A percentile compares a stretch with the other conserved stretches of the same genome.
Conservation (phyloP, 257 asterid species). For the Primulina huaijiensis region DNA sequence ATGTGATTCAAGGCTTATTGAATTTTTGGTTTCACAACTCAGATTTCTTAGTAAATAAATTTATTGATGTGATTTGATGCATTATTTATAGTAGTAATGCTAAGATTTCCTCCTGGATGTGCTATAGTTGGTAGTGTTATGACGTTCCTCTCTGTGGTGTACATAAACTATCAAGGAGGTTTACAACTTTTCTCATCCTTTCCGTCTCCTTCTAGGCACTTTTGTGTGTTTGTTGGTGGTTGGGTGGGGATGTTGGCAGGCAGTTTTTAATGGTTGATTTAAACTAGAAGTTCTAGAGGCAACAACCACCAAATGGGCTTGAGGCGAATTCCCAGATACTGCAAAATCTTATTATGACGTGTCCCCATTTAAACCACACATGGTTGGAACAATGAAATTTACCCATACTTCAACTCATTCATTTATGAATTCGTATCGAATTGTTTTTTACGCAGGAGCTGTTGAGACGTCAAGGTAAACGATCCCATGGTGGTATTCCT, state of each 20-base stretch:
- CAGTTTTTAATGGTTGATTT: neutral
- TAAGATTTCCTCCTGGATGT: neutral
- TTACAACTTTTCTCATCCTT: neutral
- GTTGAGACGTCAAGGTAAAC: constrained; percentile 60
- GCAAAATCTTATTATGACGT: neutral
- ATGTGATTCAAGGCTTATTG: neutral
- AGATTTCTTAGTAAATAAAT: neutral
- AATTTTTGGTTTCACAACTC: neutral
- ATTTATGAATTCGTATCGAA: constrained; percentile 13
- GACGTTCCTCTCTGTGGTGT: neutral
- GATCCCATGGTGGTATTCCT: constrained; percentile 57
- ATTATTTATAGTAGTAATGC: no score
- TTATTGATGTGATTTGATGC: neutral
- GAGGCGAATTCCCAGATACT: neutral
- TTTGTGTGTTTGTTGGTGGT: neutral
- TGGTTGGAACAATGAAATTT: neutral
- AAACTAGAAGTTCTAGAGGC: neutral
- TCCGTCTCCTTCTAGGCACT: neutral
- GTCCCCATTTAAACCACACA: neutral
- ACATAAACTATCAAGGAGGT: neutral
- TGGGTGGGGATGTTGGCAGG: neutral
- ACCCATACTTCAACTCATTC: neutral
- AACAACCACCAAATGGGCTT: neutral
- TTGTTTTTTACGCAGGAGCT: constrained; percentile 48
- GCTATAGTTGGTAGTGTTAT: neutral